Base-by-base conservation (phyloP, 2,329 filamentous ascomycete genomes). In the Orbilia ellipsospora region DNA sequence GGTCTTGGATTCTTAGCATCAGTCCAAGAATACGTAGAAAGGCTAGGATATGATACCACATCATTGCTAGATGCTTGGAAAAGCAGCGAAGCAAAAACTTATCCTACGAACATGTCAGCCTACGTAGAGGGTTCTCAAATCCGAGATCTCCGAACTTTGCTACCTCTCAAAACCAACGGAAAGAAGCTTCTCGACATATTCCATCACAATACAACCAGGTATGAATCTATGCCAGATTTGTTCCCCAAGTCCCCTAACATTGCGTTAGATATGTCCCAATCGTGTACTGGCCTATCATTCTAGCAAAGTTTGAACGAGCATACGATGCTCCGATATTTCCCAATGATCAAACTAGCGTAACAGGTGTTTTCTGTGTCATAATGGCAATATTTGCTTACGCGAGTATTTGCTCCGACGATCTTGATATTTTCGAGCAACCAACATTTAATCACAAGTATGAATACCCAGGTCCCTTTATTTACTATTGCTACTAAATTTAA, bases 1-100 rank as follows among this genome's bases (percentile, higher is more conserved):
- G 73, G 66, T 15, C 61, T 72, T 50, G 73, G 73, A 10, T 77
- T 77, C 42, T 26, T 77, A 6, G 63, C 73, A 16, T 77, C 73
- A 16, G 67, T 77, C 18, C 66, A 77, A 26, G 73, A 77, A 51
- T 77, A 72, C 62, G 73, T 77, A 10, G 66, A 77, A 54, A 60
- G 56, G 26, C 56, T 77, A 16, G 73, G 73, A 8, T 77, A 77
- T 28, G 66, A 77, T 18, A 77, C 73, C 15, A 72, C 73, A 1
- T 59, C 73, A 13, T 65, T 70, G 18, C 51, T 77, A 13, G 67
- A 64, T 12, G 64, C 64, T 18, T 75, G 72, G 72, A 75, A 75
- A 56, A 60, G 50, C 50, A 67, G 59, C 54, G 66, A 77, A 55
- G 67, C 73, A 10, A 70, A 72, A 44, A 51, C 51, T 4, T 72